These are phyloP conservation scores for Colletotrichum falcatum DNA, from an alignment of 2,329 filamentous ascomycete species.

Conservation along the genomic window DNA sequence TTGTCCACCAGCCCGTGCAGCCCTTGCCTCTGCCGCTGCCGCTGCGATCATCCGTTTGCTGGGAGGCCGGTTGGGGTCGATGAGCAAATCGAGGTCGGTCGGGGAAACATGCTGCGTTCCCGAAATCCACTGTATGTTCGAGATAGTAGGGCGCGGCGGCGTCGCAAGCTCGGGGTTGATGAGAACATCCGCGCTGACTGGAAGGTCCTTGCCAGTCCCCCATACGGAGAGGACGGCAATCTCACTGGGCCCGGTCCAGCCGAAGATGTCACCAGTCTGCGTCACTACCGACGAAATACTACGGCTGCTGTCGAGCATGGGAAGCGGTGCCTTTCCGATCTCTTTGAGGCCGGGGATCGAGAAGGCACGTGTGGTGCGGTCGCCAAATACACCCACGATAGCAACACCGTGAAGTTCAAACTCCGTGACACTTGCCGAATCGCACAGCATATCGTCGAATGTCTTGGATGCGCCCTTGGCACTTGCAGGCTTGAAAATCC, in stretches of 20 bases:
- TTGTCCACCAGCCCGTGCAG: constrained; percentile 57
- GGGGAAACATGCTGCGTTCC: constrained; percentile 93
- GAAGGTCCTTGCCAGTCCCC: constrained; percentile 76
- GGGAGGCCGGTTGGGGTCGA: constrained; percentile 87
- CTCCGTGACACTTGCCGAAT: constrained; percentile 81
- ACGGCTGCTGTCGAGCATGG: constrained; percentile 80
- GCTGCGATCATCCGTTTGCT: constrained; percentile 91
- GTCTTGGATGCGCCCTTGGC: constrained; percentile 92
- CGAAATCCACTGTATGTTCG: constrained; percentile 95
- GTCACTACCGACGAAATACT: constrained; percentile 78
- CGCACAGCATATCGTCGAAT: constrained; percentile 86
- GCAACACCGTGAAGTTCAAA: constrained; percentile 82
- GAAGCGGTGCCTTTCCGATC: constrained; percentile 75
- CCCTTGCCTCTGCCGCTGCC: constrained; percentile 78
- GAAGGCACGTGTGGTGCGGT: constrained; percentile 82
- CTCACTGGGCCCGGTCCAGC: constrained; percentile 90
- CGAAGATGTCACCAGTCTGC: constrained; percentile 83
- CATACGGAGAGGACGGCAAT: constrained; percentile 86
- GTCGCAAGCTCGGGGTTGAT: constrained; percentile 80
- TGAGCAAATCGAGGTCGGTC: constrained; percentile 87
- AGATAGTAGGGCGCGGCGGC: constrained; percentile 90
- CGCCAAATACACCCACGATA: constrained; percentile 86
- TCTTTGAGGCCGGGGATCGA: constrained; percentile 91
- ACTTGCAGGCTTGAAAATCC: constrained; percentile 87
- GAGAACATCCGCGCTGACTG: constrained; percentile 76